phyloP scores from a whole-genome alignment of 2,329 filamentous ascomycete species.

The Xylariaceae sp. region DNA sequence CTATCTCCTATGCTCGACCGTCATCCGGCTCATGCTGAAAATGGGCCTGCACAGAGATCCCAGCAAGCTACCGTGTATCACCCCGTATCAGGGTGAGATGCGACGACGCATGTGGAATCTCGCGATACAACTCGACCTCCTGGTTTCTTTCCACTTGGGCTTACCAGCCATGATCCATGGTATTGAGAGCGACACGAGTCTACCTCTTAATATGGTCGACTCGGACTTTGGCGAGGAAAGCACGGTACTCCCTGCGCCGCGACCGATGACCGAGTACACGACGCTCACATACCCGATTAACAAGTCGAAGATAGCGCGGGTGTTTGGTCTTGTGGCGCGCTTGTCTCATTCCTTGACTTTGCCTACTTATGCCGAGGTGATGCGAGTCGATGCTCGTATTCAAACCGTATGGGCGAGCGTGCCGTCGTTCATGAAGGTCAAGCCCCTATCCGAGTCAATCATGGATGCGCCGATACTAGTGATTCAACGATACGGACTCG shows the following conservation, averaged over 20 bases:
- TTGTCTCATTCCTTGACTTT: slow-evolving; percentile 45
- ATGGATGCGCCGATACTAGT: slow-evolving; percentile 43
- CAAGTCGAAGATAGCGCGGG: slow-evolving; percentile 44
- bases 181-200: slow-evolving; percentile 57
- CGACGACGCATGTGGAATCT: slow-evolving; percentile 50
- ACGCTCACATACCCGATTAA: slow-evolving; percentile 50
- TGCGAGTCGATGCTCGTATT: slow-evolving; percentile 43
- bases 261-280: slow-evolving; percentile 56
- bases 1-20: slow-evolving; percentile 47
- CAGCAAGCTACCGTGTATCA: slow-evolving; percentile 44
- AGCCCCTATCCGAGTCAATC: slow-evolving; percentile 44
- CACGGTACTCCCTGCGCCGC: slow-evolving; percentile 48
- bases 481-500: slow-evolving; percentile 50
- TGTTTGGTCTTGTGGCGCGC: slow-evolving; percentile 46
- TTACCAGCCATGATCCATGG: slow-evolving; percentile 61
- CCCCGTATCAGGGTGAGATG: slow-evolving; percentile 51
- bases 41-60: slow-evolving; percentile 56
- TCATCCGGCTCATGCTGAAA: slow-evolving; percentile 51
- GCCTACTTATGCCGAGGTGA: slow-evolving; percentile 46
- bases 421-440: slow-evolving; percentile 45
- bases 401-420: slow-evolving; percentile 42
- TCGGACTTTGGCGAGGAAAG: slow-evolving; percentile 57
- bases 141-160: slow-evolving; percentile 63
- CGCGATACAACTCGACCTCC: slow-evolving; percentile 53
- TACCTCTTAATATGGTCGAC: slow-evolving; percentile 59